Evolutionary conservation across 345 rosid genomes (phyloP), one percentile per base, ranked within the genome.

Genomic region (Hypericum perforatum): DNA sequence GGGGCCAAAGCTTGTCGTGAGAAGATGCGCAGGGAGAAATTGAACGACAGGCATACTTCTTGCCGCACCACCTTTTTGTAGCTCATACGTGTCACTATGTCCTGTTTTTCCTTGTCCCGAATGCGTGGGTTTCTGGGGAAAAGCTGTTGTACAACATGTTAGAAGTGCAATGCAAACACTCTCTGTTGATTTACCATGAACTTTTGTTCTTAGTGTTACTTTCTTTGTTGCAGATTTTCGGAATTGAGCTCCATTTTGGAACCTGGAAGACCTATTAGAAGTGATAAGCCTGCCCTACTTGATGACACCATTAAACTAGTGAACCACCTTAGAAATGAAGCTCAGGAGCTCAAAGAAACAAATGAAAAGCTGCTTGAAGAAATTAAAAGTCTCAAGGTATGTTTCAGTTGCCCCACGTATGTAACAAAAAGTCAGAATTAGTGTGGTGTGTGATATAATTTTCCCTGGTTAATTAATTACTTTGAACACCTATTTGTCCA

Each of bases 1-100:
- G 66, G 45, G 55, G 45, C 63, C 36, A 67, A 67, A 57, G 72
- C 72, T 45, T 67, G 67, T 41, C 66, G 67, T 0, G 72, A 67
- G 60, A 67, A 47, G 59, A 48, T 61, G 56, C 38, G 72, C 46
- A 67, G 72, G 51, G 72, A 62, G 56, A 67, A 12, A 41, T 53
- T 67, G 58, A 67, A 67, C 52, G 72, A 67, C 56, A 67, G 72
- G 72, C 40, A 51, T 1, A 5, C 22, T 46, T 16, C 49, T 13
- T 46, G 49, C 16, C 6, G 5, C 14, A 46, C 7, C 29, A 13
- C 15, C 10, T 32, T 46, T 45, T 45, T n/a, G 13, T 15, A 3
- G 39, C 42, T 6, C 1, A 16, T 57, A 5, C 4, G 32, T 22
- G 32, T 22, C 32, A 1, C 32, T 1, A 22, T 22, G 4, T 22